A percentile compares a stretch with the other conserved stretches of the same genome.
phyloP scores from a whole-genome alignment of 2,329 filamentous ascomycete genomes.

The Hymenoscyphus linearis region DNA sequence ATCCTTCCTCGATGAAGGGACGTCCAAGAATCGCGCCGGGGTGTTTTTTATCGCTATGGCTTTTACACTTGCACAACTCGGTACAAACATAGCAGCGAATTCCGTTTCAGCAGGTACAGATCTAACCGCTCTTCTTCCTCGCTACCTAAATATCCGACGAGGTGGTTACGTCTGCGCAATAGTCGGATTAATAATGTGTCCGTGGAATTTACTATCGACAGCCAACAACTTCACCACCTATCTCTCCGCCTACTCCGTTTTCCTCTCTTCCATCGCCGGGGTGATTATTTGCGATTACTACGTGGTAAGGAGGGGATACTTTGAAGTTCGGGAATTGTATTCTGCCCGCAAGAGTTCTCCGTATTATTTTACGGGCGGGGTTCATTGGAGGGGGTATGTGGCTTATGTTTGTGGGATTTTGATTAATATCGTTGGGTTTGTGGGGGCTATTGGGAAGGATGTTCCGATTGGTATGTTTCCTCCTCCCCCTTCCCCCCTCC shows the following conservation, averaged over 20 bases:
- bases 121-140: slow-evolving; percentile 72
- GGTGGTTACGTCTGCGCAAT: slow-evolving; percentile 80
- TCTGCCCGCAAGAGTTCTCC: slow-evolving; percentile 59
- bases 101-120: slow-evolving; percentile 73
- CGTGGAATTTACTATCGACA: slow-evolving; percentile 70
- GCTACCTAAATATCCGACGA: slow-evolving; percentile 78
- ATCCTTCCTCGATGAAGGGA: slow-evolving; percentile 63
- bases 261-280: slow-evolving; percentile 89
- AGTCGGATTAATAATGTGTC: slow-evolving; percentile 80
- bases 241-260: slow-evolving; percentile 86
- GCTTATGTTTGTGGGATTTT: slow-evolving; percentile 80
- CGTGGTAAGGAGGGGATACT: slow-evolving; percentile 73
- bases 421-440: slow-evolving; percentile 89
- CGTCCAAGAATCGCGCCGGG: slow-evolving; percentile 63
- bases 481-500: not conserved
- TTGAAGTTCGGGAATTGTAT: slow-evolving; percentile 75
- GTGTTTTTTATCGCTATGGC: slow-evolving; percentile 68
- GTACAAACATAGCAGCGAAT: slow-evolving; percentile 85
- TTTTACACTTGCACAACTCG: slow-evolving; percentile 75
- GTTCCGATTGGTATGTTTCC: slow-evolving; percentile 48
- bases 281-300: slow-evolving; percentile 90
- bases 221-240: slow-evolving; percentile 88
- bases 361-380: slow-evolving; percentile 69
- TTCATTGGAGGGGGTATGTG: slow-evolving; percentile 78
- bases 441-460: slow-evolving; percentile 64